Evolutionary conservation across 1,284 basidiomycete species (phyloP), one percentile per base, ranked within the genome.

Genomic region (Gastroboletus turbinatus): DNA sequence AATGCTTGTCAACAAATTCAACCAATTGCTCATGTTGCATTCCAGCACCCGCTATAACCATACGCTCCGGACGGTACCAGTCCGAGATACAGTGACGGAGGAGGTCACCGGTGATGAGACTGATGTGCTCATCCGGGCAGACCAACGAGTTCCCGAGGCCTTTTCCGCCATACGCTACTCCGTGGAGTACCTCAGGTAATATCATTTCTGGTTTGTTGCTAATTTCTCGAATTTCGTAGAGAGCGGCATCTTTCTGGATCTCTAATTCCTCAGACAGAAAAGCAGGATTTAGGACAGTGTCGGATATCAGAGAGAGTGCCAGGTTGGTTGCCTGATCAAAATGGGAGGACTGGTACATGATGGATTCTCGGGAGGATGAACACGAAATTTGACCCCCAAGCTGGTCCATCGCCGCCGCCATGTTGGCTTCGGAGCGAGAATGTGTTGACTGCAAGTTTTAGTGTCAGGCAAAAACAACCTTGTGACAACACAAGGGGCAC

Each of bases 291-390:
- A 90, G 80, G 53, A 94, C 88, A 8, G 96, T 97, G 72, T 98
- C 96, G 33, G 95, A 85, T 58, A 99, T 92, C 60, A 99, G 82
- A 33, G 89, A 89, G 54, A 99, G 73, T 8, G 95, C 94, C 17
- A 87, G 80, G 6, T 88, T 85, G 1, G 95, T 91, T 43, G 87
- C 87, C 62, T 88, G 80, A 63, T 94, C 88, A 73, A 96, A 97
- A 68, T 98, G 91, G 46, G 94, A 93, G 17, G 96, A 96, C 75
- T 98, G 96, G 73, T 98, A 99, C 92, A 98, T 95, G 73, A 98
- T 94, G 36, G 94, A 87, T 73, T 99, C 96, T 46, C 96, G 82
- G 6, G 94, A 92, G 14, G 94, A 94, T 9, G 94, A 89, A 69
- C 92, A 95, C 72, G 92, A 82, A 57, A 98, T 94, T 74, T 98